Base-by-base conservation (phyloP, 2,329 filamentous ascomycete species). In the Phialophora tarda region DNA sequence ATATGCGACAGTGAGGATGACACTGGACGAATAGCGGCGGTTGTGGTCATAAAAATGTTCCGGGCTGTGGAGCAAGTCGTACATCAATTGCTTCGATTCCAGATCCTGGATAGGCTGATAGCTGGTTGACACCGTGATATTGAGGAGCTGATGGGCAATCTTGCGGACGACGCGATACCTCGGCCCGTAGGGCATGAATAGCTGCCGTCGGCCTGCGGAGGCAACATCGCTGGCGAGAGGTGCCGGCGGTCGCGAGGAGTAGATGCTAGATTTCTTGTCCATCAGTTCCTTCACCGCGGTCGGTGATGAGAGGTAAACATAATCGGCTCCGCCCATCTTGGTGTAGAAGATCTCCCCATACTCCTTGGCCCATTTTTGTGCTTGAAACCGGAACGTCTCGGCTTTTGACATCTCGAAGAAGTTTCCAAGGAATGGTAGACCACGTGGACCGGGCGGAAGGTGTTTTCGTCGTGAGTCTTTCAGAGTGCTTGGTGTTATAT, bases 231-330 rank as follows among this genome's bases (percentile, higher is more conserved):
- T 67, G 21, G 71, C 63, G n/a, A 75, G 65, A 5, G 72, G 62
- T 17, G 73, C 67, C 3, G 70, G 63, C 1, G 78, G 75, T 2
- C 79, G 71, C 1, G 78, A 78, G n/a, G 78, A 78, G 66, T 81
- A 81, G 34, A 77, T 75, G 44, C 60, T 69, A 0, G 77, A 75
- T 51, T 76, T 75, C 63, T 77, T 77, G 28, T 80, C 79, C 63
- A 87, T 82, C n/a, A 86, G 75, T 23, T 86, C 84, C 47, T 82
- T 82, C 0, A 84, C 84, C 0, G 79, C 76, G 76, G 81, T 81
- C 0, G 82, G 81, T 41, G 83, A 82, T 63, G 82, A 82, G 64
- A 86, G 78, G 75, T 75, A 62, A 17, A 79, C 74, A 5, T 77
- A 69, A 21, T 72, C 77, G 4, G 73, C 71, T 5, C 72, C 72